Evolutionary conservation across 2,329 filamentous ascomycete genomes (phyloP).

Genomic region (Corniculantispora saksenae): DNA sequence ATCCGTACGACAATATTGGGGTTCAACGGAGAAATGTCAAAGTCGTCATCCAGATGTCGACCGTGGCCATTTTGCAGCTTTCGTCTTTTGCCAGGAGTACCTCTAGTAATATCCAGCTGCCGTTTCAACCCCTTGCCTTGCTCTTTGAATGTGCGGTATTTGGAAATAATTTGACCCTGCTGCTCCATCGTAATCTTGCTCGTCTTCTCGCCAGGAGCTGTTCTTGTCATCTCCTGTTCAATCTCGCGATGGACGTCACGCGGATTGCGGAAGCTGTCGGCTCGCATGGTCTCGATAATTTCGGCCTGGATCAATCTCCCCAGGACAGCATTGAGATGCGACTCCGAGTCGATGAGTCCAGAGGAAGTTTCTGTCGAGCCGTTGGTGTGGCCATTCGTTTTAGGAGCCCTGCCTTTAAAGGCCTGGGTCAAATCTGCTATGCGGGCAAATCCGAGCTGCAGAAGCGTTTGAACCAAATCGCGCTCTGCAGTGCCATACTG

Average conservation of each 20-base stretch:
- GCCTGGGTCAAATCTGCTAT: slow-evolving; percentile 69
- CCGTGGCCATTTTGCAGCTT: slow-evolving; percentile 53
- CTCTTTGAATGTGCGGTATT: slow-evolving; percentile 54
- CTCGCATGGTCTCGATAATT: slow-evolving; percentile 64
- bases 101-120: slow-evolving; percentile 46
- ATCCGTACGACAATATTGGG: slow-evolving; percentile 73
- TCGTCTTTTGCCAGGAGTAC: slow-evolving; percentile 50
- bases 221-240: slow-evolving; percentile 61
- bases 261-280: slow-evolving; percentile 59
- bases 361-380: slow-evolving; percentile 33
- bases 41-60: slow-evolving; percentile 37
- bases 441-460: slow-evolving; percentile 76
- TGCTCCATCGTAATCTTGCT: slow-evolving; percentile 67
- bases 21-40: slow-evolving; percentile 51
- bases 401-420: slow-evolving; percentile 46
- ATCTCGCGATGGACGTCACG: slow-evolving; percentile 63
- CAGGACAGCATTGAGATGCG: slow-evolving; percentile 52
- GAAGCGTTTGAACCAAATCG: slow-evolving; percentile 71
- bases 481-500: slow-evolving; percentile 75
- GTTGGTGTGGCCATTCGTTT: slow-evolving; percentile 38
- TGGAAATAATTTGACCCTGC: slow-evolving; percentile 54
- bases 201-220: slow-evolving; percentile 41
- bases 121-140: slow-evolving; percentile 54
- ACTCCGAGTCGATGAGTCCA: slow-evolving; percentile 45
- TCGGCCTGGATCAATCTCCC: slow-evolving; percentile 63